Evolutionary conservation across 2,329 filamentous ascomycete species (phyloP), one percentile per base, ranked within the genome.

Genomic region (Aureobasidium leucospermi): DNA sequence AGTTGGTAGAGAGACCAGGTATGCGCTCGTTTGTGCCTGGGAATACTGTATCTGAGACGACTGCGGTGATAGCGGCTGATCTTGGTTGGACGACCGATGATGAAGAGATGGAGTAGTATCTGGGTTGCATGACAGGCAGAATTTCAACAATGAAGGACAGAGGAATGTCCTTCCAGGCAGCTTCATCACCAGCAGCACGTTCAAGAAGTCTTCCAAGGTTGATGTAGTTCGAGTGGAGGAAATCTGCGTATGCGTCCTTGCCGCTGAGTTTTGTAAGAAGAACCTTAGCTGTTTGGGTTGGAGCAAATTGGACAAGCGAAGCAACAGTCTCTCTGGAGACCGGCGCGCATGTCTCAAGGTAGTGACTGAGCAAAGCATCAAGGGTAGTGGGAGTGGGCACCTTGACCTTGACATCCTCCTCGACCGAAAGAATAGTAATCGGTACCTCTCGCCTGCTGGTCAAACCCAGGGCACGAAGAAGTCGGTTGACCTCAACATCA

Each of bases 301-400:
- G 74, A 6, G 76, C 73, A 62, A 77, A 78, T 29, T 73, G 69
- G 1, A 71, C 67, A 2, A 78, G 64, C 2, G 69, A 64, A 2
- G 69, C 61, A 9, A 76, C 65, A 4, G 68, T 71, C 47, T 77
- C 74, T 51, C 75, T 67, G 1, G 74, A 69, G 3, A 78, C 67
- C 1, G 73, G 71, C 1, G 67, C 74, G 61, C 75, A 70, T 61
- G 79, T 76, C 58, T 81, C 78, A 1, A 81, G 72, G 58, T 80
- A 76, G 62, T 78, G 70, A 5, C 71, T 67, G 62, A 80, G 73
- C 3, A 77, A 69, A 0, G 72, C 71, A 1, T 72, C 63, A 4
- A 73, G 63, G 0, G 74, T 75, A 0, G 73, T 76, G 0, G 74
- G 74, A 1, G 71, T 74, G 1, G 76, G 76, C 0, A 78, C 57